phyloP scores from a whole-genome alignment of 495 filamentous ascomycete species.

The Neurospora sp. region DNA sequence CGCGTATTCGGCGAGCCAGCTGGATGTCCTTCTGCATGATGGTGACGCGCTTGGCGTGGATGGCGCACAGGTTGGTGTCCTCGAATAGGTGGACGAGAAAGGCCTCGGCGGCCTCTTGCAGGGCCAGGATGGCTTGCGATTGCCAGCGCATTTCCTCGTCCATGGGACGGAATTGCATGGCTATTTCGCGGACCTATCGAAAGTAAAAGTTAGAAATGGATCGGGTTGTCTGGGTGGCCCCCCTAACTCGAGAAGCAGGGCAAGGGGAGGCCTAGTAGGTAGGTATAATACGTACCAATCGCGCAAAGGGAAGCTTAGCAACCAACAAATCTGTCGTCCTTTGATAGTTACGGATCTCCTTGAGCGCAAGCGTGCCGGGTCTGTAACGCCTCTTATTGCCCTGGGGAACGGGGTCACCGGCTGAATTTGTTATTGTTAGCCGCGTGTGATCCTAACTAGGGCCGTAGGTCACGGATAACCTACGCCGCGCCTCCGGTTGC shows the following conservation, averaged over 20 bases:
- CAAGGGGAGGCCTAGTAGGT: too few species aligned
- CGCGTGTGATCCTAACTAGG: neutral
- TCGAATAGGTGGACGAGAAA: slow-evolving; percentile 93
- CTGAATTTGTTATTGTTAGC: slow-evolving; percentile 26
- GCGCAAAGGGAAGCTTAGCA: slow-evolving; percentile 73
- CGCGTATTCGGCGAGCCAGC: slow-evolving; percentile 72
- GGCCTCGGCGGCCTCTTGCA: slow-evolving; percentile 88
- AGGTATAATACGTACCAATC: slow-evolving; percentile 49
- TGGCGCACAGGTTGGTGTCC: slow-evolving; percentile 88
- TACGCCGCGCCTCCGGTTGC: neutral
- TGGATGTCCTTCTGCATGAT: slow-evolving; percentile 98
- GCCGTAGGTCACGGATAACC: neutral
- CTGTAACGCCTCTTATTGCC: slow-evolving; percentile 60
- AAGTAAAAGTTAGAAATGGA: neutral
- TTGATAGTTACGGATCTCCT: slow-evolving; percentile 82
- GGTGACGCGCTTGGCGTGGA: slow-evolving; percentile 92
- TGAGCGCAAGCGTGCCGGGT: slow-evolving; percentile 74
- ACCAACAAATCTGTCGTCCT: slow-evolving; percentile 69
- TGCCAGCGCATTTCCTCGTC: slow-evolving; percentile 74
- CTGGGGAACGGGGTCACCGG: slow-evolving; percentile 60
- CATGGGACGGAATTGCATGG: slow-evolving; percentile 39
- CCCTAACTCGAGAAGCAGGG: neutral
- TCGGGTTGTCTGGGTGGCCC: neutral
- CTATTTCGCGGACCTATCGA: slow-evolving; percentile 72
- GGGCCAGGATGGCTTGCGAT: slow-evolving; percentile 76